Conservation (phyloP, 805 yeast genomes). For the Zygotorulaspora sp. region DNA sequence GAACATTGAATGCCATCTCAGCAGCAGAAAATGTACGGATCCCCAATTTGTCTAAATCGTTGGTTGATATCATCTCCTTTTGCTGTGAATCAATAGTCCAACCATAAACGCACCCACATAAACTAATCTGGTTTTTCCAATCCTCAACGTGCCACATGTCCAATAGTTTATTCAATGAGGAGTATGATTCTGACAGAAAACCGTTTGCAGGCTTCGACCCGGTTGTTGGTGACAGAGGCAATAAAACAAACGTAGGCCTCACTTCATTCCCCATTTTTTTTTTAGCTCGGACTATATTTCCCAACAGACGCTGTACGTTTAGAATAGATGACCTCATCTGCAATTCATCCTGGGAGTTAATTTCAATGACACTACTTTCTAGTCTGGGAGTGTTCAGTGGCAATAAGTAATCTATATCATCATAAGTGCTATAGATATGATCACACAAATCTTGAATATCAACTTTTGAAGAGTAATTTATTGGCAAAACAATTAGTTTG, state of each 20-base stretch:
- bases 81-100: slow-evolving; percentile 79
- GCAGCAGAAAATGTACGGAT: slow-evolving; percentile 92
- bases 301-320: slow-evolving; percentile 70
- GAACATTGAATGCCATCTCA: slow-evolving; percentile 93
- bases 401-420: slow-evolving; percentile 69
- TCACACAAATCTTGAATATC: slow-evolving; percentile 64
- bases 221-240: slow-evolving; percentile 85
- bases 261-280: slow-evolving; percentile 55
- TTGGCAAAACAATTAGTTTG: slow-evolving; percentile 76
- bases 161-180: slow-evolving; percentile 75
- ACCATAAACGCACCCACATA: slow-evolving; percentile 87
- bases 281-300: slow-evolving; percentile 68
- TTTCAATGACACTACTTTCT: slow-evolving; percentile 55
- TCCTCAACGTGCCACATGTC: slow-evolving; percentile 89
- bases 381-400: slow-evolving; percentile 46
- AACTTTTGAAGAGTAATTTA: slow-evolving; percentile 79
- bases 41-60: slow-evolving; percentile 81
- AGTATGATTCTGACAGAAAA: slow-evolving; percentile 81
- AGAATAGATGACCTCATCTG: slow-evolving; percentile 88
- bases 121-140: slow-evolving; percentile 74
- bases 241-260: slow-evolving; percentile 80
- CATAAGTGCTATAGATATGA: slow-evolving; percentile 56
- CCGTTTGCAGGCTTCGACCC: slow-evolving; percentile 89
- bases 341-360: slow-evolving; percentile 63
- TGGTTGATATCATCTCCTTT: slow-evolving; percentile 70